Evolutionary conservation across 2,329 filamentous ascomycete species (phyloP).

Genomic region (Didymella sp.): DNA sequence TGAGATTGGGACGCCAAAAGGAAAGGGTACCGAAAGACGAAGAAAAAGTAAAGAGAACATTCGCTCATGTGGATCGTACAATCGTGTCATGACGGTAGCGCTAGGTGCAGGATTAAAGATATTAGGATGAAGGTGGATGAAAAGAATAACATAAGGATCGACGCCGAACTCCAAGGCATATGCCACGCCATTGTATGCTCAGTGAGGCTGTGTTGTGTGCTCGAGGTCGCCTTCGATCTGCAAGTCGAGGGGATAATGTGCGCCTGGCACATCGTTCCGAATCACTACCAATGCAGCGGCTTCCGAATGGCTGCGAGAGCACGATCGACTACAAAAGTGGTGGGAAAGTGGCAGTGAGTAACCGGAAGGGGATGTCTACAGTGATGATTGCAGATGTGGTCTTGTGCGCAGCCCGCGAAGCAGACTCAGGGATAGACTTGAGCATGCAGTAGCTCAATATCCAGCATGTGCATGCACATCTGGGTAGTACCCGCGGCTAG

Average conservation of each 20-base stretch:
- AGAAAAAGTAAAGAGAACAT: conserved; percentile 21
- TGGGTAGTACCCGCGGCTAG: conserved; percentile 57
- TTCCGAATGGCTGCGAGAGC: background rate
- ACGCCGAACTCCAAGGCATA: conserved; percentile 7
- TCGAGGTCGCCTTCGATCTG: background rate
- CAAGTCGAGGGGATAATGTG: background rate
- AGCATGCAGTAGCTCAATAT: conserved; percentile 37
- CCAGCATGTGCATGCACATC: conserved; percentile 52
- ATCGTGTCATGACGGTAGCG: conserved; percentile 31
- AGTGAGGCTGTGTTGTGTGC: background rate
- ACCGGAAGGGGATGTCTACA: background rate
- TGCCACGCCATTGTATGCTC: conserved; percentile 4
- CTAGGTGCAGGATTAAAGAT: conserved; percentile 40
- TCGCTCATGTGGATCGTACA: conserved; percentile 38
- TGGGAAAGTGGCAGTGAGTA: background rate
- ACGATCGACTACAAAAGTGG: background rate
- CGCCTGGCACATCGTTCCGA: conserved; percentile 1
- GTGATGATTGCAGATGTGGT: background rate
- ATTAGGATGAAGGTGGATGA: conserved; percentile 20
- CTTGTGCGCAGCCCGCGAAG: background rate
- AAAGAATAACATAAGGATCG: conserved; percentile 10
- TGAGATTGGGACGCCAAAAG: conserved; percentile 11
- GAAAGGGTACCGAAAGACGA: conserved; percentile 8
- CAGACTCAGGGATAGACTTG: background rate
- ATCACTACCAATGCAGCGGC: background rate